Evolutionary conservation across 148 eudicot species (phyloP), one percentile per base, ranked within the genome.

Genomic region (Cornus kousa): DNA sequence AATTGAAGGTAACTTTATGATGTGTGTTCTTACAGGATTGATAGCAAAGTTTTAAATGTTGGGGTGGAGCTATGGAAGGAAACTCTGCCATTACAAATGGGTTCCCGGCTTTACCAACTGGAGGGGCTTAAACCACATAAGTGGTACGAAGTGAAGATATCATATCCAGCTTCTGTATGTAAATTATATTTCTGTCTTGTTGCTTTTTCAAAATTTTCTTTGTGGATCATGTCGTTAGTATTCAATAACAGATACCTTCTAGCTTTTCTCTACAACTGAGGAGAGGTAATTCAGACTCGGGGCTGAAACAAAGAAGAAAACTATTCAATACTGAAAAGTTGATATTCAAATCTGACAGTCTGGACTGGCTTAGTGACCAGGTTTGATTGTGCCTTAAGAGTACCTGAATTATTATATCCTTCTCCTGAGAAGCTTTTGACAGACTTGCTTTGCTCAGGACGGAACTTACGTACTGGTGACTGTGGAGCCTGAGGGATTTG

Each of bases 131-230:
- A 87, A 85, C 83, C 93, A 73, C 53, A 81, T 67, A 86, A 78
- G 80, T 86, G 97, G 93, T 95, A 95, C 76, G 96, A 95, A 95
- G 98, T 95, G 89, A 95, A 95, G 94, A 95, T 95, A 89, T 95
- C 98, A 81, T 95, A 95, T 82, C 98, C 97, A 69, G 94, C 98
- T 85, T 91, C 98, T 86, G 98, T 92, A 92, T 81, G 98, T 90
- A 16, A 39, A 70, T 35, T 71, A 24, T 16, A 28, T 65, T 70
- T 67, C n/a, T 17, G 13, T 33, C 64, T 24, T 78, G 13, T 32
- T 66, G 33, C 71, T 64, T 66, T 74, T 86, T 50, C 59, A 53
- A 43, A 55, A 67, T 17, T 14, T 79, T 73, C 24, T 9, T 64
- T 39, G 28, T 46, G 28, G 31, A 68, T 64, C 72, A 70, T 75